Percentiles rank a stretch among this genome's conserved stretches.
phyloP scores from a whole-genome alignment of 129 eudicot genomes.

The Erigeron canadensis region DNA sequence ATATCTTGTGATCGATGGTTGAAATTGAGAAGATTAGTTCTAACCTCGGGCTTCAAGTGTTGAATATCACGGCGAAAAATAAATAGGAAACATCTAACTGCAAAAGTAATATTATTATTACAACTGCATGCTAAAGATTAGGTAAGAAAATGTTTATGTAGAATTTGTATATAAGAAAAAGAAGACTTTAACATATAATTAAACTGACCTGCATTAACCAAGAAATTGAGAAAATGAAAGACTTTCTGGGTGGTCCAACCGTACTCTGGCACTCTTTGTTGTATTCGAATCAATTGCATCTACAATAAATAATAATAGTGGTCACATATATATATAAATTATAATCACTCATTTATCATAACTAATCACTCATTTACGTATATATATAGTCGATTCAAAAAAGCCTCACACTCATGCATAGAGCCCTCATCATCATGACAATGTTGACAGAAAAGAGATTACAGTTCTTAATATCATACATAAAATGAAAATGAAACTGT shows the following conservation, averaged over 20 bases:
- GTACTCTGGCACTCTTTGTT: slow-evolving; percentile 85
- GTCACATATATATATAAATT: too few relatives aligned
- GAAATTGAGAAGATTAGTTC: not conserved
- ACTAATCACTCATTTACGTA: too few relatives aligned
- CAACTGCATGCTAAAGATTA: not conserved
- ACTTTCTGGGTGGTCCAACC: slow-evolving; percentile 99
- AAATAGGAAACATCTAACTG: slow-evolving; percentile 77
- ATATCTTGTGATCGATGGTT: not conserved
- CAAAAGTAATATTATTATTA: slow-evolving; percentile 23
- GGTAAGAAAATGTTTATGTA: not conserved
- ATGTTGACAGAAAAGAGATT: too few relatives aligned
- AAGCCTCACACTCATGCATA: too few relatives aligned
- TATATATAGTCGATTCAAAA: not conserved
- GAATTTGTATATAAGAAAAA: not conserved
- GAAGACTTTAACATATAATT: slow-evolving; percentile 1
- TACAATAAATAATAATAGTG: too few relatives aligned
- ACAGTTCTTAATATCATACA: not conserved
- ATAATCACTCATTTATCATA: too few relatives aligned
- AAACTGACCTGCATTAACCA: slow-evolving; percentile 90
- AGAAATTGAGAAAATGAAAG: slow-evolving; percentile 85
- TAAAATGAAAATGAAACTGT: not conserved
- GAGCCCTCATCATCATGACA: too few relatives aligned
- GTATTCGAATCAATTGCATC: slow-evolving; percentile 85
- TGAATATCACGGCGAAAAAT: slow-evolving; percentile 73
- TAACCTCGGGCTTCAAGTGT: slow-evolving; percentile 66